These are phyloP conservation scores for Coemansia biformis DNA, from an alignment of 192 early-diverging fungal genomes.

Conservation along the genomic window DNA sequence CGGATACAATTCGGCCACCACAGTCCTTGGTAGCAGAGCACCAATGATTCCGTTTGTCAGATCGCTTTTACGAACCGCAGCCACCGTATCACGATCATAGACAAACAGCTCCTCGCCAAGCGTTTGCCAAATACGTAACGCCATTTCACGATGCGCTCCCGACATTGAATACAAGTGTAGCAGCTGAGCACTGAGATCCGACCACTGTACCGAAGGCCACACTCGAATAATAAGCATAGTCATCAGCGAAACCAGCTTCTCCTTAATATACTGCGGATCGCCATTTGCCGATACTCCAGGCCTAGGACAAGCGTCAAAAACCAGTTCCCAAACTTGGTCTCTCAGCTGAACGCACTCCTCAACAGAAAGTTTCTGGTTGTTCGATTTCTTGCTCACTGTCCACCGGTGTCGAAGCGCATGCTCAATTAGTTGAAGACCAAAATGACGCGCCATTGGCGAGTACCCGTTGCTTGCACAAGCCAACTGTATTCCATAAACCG, in stretches of 20 bases:
- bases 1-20: constrained; percentile 31
- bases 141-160: constrained; percentile 15
- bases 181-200: constrained; percentile 28
- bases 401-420: no score
- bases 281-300: no score
- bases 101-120: constrained; percentile 48
- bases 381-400: no score
- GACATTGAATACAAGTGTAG: constrained; percentile 20
- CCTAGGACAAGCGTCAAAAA: no score
- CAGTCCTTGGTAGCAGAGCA: constrained; percentile 22
- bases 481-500: constrained; percentile 20
- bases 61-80: constrained; percentile 26
- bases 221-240: constrained; percentile 29
- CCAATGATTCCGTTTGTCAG: constrained; percentile 41
- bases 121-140: constrained; percentile 35
- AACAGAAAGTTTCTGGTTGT: no score
- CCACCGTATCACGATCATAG: constrained; percentile 34
- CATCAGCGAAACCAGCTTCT: constrained; percentile 35
- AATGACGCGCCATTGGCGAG: constrained; percentile 27
- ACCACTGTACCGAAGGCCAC: constrained; percentile 34
- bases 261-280: constrained; percentile 25
- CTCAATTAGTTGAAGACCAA: no score
- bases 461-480: constrained; percentile 4
- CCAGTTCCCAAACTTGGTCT: constrained; percentile 14
- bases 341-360: constrained; percentile 11